Evolutionary conservation across 306 rosid species (phyloP).

Genomic region (Benincasa hispida): DNA sequence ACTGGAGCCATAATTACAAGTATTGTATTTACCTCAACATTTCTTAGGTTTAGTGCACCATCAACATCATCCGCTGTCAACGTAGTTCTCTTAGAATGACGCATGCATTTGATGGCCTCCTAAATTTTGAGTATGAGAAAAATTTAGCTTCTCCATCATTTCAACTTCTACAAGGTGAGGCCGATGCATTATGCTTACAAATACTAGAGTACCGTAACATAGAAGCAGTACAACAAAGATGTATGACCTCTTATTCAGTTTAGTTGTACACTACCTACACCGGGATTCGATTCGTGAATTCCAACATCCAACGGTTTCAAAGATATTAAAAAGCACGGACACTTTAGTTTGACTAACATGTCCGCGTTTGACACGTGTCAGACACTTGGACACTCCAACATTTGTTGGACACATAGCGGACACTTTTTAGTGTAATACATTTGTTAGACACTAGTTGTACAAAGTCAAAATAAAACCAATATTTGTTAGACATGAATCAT

Average conservation of each 20-base stretch:
- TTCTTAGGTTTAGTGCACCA: conserved; percentile 68
- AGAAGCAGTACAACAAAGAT: background rate
- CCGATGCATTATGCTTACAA: background rate
- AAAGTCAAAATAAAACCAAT: too few relatives aligned
- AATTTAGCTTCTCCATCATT: background rate
- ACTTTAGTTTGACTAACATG: too few relatives aligned
- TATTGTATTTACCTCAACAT: conserved; percentile 53
- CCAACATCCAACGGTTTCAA: background rate
- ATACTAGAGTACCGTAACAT: background rate
- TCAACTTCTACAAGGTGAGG: background rate
- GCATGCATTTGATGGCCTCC: conserved; percentile 99
- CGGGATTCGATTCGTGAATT: background rate
- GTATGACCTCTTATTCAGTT: background rate
- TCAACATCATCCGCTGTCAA: conserved; percentile 79
- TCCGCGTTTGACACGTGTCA: too few relatives aligned
- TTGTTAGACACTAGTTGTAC: too few relatives aligned
- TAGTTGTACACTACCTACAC: background rate
- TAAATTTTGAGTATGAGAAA: conserved; percentile 17
- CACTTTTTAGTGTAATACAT: too few relatives aligned
- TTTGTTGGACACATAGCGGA: too few relatives aligned
- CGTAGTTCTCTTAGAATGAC: conserved; percentile 63
- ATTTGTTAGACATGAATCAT: too few relatives aligned
- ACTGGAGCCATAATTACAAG: background rate
- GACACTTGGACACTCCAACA: too few relatives aligned
- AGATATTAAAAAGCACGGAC: background rate